These are phyloP conservation scores for Pestalotiopsis sp. DNA, from an alignment of 2,329 filamentous ascomycete genomes.

Conservation along the genomic window DNA sequence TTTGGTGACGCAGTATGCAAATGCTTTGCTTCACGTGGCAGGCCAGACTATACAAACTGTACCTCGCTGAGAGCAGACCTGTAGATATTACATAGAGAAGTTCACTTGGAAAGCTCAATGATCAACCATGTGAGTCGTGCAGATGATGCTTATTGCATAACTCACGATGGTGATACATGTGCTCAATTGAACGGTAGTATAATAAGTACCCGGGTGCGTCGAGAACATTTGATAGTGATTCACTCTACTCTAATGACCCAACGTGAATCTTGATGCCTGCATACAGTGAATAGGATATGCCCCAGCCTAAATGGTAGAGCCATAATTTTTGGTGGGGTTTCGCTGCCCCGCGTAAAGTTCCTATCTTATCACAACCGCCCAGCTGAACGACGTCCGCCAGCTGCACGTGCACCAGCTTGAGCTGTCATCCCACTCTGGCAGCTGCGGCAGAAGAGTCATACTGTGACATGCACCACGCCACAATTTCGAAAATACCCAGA, in stretches of 20 bases:
- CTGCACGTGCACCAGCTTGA: not conserved
- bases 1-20: not conserved
- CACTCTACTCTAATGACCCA: not conserved
- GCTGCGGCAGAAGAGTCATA: not conserved
- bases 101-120: too few relatives aligned
- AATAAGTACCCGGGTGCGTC: too few relatives aligned
- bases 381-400: not conserved
- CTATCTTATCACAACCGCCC: conserved; percentile 4
- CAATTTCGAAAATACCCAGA: conserved; percentile 9
- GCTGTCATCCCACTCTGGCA: conserved; percentile 7
- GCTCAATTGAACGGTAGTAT: too few relatives aligned
- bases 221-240: too few relatives aligned
- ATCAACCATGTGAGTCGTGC: not conserved
- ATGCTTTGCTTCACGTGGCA: not conserved
- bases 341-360: not conserved
- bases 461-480: conserved; percentile 5
- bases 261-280: not conserved
- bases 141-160: not conserved
- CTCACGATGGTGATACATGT: not conserved
- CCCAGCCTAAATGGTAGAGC: not conserved
- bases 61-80: not conserved
- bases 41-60: not conserved
- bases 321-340: conserved; percentile 1
- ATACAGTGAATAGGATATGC: not conserved
- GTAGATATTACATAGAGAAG: too few relatives aligned